These are phyloP conservation scores for Moelleriella libera DNA, from an alignment of 2,329 filamentous ascomycete species.

Conservation along the genomic window DNA sequence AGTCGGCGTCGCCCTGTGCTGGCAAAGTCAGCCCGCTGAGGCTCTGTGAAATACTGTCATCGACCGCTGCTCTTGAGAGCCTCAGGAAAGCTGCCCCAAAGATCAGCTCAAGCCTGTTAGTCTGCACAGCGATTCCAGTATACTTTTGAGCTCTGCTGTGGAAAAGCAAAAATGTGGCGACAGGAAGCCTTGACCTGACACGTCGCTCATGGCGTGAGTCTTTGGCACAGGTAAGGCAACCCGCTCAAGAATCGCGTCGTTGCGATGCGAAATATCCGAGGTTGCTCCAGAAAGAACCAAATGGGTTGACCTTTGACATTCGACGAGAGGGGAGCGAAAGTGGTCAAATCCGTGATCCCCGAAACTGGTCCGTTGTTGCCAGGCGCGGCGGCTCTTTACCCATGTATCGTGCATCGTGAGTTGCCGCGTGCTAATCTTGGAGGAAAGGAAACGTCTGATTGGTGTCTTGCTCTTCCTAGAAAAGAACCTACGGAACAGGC, in stretches of 20 bases:
- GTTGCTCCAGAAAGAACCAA: not conserved
- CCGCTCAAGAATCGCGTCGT: not conserved
- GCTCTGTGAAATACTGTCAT: constrained; percentile 88
- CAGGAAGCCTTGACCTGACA: constrained; percentile 34
- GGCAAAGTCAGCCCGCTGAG: constrained; percentile 81
- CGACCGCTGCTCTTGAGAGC: constrained; percentile 67
- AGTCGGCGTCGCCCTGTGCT: constrained; percentile 59
- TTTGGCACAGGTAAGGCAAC: not conserved
- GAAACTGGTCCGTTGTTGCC: not conserved
- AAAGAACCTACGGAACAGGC: too few species aligned
- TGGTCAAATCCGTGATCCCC: not conserved
- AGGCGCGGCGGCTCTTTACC: too few species aligned
- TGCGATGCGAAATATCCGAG: not conserved
- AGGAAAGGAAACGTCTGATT: too few species aligned
- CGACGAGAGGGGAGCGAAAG: too few species aligned
- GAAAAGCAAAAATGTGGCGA: constrained; percentile 71
- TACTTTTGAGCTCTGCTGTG: constrained; percentile 54
- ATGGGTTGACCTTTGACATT: too few species aligned
- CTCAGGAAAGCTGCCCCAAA: constrained; percentile 68
- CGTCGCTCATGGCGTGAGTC: constrained; percentile 25
- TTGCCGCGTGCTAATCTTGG: too few species aligned
- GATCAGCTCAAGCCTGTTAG: not conserved
- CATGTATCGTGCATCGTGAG: too few species aligned
- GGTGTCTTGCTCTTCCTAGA: too few species aligned
- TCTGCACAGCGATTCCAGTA: not conserved